Percentiles rank a stretch among this genome's conserved stretches.
phyloP scores from a whole-genome alignment of 192 early-diverging fungal species.

The Mortierella antarctica region DNA sequence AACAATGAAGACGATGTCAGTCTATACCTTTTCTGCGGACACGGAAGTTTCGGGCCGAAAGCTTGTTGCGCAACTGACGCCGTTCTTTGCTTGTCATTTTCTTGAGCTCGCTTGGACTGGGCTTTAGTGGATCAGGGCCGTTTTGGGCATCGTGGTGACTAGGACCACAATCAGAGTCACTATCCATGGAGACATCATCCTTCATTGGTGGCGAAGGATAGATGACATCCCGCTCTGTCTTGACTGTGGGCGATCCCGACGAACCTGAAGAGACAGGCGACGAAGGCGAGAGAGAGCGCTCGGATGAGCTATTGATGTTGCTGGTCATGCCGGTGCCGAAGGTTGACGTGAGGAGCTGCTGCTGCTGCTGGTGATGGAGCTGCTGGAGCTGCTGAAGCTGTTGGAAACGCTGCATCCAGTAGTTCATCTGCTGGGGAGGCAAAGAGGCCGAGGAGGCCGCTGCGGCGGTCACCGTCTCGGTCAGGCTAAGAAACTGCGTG shows the following conservation, averaged over 20 bases:
- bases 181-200: slow-evolving; percentile 46
- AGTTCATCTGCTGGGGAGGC: slow-evolving; percentile 13
- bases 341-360: slow-evolving; percentile 26
- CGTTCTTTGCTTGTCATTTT: slow-evolving; percentile 79
- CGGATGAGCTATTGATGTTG: background rate
- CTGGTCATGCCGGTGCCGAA: slow-evolving; percentile 4
- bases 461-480: slow-evolving; percentile 5
- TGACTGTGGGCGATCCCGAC: slow-evolving; percentile 4
- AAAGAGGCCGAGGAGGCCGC: background rate
- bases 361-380: slow-evolving; percentile 32
- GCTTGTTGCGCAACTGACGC: slow-evolving; percentile 87
- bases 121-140: slow-evolving; percentile 32
- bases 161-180: slow-evolving; percentile 27
- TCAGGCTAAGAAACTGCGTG: slow-evolving; percentile 11
- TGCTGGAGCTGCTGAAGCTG: slow-evolving; percentile 43
- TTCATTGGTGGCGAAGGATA: slow-evolving; percentile 52
- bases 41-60: slow-evolving; percentile 88
- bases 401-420: slow-evolving; percentile 49
- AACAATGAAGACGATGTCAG: background rate
- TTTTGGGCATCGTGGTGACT: slow-evolving; percentile 5
- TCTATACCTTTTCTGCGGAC: slow-evolving; percentile 79
- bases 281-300: slow-evolving; percentile 12
- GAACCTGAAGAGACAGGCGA: slow-evolving; percentile 7
- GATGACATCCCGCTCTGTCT: slow-evolving; percentile 21
- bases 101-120: slow-evolving; percentile 65